These are phyloP conservation scores for Volvox reticuliferus DNA, from an alignment of 139 green algal genomes.

Conservation along the genomic window DNA sequence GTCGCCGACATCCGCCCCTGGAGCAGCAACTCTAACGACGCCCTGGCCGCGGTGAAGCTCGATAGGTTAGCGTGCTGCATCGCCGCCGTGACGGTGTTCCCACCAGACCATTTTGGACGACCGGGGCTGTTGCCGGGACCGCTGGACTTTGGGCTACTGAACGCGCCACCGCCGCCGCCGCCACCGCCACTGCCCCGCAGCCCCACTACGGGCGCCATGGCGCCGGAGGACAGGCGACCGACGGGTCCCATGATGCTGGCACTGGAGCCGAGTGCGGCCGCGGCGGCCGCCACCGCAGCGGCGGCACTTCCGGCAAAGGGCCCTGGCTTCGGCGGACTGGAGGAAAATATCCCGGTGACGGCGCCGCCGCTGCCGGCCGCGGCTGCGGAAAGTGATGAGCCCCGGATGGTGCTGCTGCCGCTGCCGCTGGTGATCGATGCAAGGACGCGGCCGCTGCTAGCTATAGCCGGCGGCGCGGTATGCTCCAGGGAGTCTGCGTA, in stretches of 20 bases:
- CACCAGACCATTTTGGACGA: slow-evolving; percentile 1
- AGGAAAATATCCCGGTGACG: not conserved
- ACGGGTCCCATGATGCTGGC: not conserved
- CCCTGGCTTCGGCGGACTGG: slow-evolving; percentile 11
- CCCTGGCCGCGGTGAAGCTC: not conserved
- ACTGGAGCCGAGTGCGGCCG: slow-evolving; percentile 4
- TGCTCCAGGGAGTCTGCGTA: slow-evolving; percentile 2
- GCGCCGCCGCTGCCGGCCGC: not conserved
- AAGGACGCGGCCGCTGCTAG: too few relatives aligned
- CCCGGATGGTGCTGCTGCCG: not conserved
- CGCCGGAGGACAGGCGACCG: not conserved
- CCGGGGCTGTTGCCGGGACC: not conserved
- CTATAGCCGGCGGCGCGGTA: not conserved
- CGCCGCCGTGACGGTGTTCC: not conserved
- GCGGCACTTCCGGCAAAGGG: not conserved
- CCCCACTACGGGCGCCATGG: not conserved
- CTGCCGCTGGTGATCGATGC: not conserved
- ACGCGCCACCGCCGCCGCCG: not conserved
- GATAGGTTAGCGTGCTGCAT: not conserved
- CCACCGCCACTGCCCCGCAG: not conserved
- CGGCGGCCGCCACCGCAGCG: slow-evolving; percentile 12
- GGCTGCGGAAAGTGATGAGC: not conserved
- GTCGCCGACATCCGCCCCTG: not conserved
- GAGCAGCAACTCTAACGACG: slow-evolving; percentile 28
- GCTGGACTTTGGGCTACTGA: slow-evolving; percentile 2